Evolutionary conservation across 768 basidiomycete genomes (phyloP).

Genomic region (Auricularia auricula-judae): DNA sequence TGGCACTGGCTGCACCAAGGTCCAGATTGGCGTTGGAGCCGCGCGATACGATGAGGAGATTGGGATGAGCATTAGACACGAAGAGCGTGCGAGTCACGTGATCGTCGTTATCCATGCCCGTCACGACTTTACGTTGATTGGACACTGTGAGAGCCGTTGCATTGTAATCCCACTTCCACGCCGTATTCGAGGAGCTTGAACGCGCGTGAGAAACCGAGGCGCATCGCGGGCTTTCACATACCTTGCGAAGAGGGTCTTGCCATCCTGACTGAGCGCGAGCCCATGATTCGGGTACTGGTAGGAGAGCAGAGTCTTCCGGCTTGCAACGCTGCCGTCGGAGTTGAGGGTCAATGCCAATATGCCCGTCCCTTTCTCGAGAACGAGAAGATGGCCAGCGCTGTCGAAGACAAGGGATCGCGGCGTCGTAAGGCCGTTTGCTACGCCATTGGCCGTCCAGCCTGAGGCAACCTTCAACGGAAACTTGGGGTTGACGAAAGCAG

Average conservation of each 20-base stretch:
- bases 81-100: not conserved
- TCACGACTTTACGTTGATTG: not conserved
- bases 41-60: not conserved
- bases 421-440: not conserved
- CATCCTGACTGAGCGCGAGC: not conserved
- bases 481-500: not conserved
- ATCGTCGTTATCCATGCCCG: not conserved
- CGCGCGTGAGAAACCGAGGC: not conserved
- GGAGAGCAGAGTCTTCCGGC: not conserved
- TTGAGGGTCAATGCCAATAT: not conserved
- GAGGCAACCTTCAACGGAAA: not conserved
- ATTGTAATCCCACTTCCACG: not conserved
- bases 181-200: not conserved
- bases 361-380: not conserved
- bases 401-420: not conserved
- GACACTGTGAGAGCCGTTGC: not conserved
- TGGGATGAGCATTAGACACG: not conserved
- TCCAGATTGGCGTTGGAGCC: not conserved
- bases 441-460: not conserved
- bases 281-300: not conserved
- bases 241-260: not conserved
- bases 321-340: not conserved
- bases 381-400: not conserved
- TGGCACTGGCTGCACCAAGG: not conserved
- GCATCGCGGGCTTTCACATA: not conserved